phyloP scores from a whole-genome alignment of 768 basidiomycete species.

The Mycena epipterygia region DNA sequence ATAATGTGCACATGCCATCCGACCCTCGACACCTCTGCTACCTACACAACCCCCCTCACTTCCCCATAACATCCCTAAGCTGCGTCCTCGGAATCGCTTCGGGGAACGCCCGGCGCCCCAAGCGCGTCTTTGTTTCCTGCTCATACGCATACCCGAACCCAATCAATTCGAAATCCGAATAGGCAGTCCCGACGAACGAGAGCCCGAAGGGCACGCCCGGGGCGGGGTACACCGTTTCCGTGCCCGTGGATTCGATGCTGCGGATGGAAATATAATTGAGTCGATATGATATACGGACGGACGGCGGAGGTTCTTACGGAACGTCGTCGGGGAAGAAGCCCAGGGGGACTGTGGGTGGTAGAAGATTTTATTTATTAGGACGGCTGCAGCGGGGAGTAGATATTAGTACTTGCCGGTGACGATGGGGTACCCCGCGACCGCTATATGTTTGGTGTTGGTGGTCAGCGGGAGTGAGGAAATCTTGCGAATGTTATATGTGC shows the following conservation, averaged over 20 bases:
- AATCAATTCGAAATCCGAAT: slow-evolving; percentile 69
- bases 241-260: too few species aligned
- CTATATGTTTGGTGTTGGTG: slow-evolving; percentile 36
- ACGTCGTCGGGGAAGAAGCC: not conserved
- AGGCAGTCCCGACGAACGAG: slow-evolving; percentile 72
- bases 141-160: slow-evolving; percentile 75
- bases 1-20: too few species aligned
- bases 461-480: slow-evolving; percentile 41
- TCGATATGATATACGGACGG: too few species aligned
- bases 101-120: slow-evolving; percentile 60
- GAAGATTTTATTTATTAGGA: not conserved
- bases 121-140: slow-evolving; percentile 68
- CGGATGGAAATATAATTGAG: too few species aligned
- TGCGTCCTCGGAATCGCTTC: slow-evolving; percentile 70
- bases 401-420: slow-evolving; percentile 60
- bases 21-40: too few species aligned
- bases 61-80: slow-evolving; percentile 41
- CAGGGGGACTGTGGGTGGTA: not conserved
- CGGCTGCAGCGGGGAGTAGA: not conserved
- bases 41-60: too few species aligned
- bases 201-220: slow-evolving; percentile 74
- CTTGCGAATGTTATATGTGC: slow-evolving; percentile 13
- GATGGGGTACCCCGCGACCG: slow-evolving; percentile 75
- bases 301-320: not conserved
- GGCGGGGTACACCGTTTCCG: slow-evolving; percentile 58